Evolutionary conservation across 352 stramenopile species (phyloP), one percentile per base, ranked within the genome.

Genomic region (Phytophthora hibernalis): DNA sequence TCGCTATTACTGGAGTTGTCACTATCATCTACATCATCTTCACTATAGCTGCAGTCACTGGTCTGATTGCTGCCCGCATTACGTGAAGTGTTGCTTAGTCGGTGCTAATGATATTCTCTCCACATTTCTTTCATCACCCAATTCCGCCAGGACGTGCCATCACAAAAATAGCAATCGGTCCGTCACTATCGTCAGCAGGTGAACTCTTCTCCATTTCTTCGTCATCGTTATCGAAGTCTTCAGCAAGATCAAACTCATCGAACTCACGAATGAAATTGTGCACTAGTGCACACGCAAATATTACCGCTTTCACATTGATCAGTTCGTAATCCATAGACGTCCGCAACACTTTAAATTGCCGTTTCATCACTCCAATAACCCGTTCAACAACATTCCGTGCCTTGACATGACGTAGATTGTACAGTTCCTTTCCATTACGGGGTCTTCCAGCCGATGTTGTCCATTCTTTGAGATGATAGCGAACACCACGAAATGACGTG

Each of bases 91-190:
- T n/a, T n/a, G n/a, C n/a, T n/a, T n/a, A n/a, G n/a, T n/a, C n/a
- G n/a, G n/a, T n/a, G n/a, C n/a, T n/a, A n/a, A n/a, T 61, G 11
- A 47, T 61, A 61, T 31, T 62, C 51, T 18, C 16, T 43, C 42
- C 60, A 68, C 51, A 56, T 62, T 21, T 35, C 18, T n/a, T 8
- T 22, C 6, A 42, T 10, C 42, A 56, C 53, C 42, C 43, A 68
- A 1, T 44, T 24, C 37, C 60, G 43, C 51, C 51, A 68, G 7
- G 42, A 13, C 10, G 21, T 56, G n/a, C 42, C 50, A 10, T 26
- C 45, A 3, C 8, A 10, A 28, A 68, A 68, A 24, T 68, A 11
- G 5, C 43, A n/a, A 62, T 54, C 0, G 16, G 20, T 13, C 2
- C 48, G 12, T 66, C n/a, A n/a, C n/a, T 24, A 24, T n/a, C 38